Conservation (phyloP, 306 rosid species). For the Nissolia schottii region DNA sequence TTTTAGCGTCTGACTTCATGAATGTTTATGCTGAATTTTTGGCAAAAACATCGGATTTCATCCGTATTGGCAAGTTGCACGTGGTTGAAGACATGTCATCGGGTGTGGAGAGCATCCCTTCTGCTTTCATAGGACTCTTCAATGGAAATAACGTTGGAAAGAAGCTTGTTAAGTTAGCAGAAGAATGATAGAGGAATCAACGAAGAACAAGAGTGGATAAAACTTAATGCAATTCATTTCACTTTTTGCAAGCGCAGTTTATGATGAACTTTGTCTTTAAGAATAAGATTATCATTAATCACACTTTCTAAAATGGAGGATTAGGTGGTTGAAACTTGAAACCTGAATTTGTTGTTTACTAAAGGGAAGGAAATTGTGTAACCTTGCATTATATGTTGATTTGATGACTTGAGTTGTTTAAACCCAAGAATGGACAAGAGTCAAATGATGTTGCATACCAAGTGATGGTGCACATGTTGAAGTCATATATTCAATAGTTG, state of each 20-base stretch:
- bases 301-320: background rate
- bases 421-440: too few species aligned
- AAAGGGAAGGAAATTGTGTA: too few species aligned
- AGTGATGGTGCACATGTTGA: too few species aligned
- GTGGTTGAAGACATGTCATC: conserved; percentile 44
- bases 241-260: background rate
- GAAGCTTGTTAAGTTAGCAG: conserved; percentile 31
- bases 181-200: background rate
- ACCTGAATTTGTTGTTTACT: too few species aligned
- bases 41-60: conserved; percentile 29
- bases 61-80: conserved; percentile 35
- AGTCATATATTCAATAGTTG: too few species aligned
- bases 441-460: too few species aligned
- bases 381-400: too few species aligned
- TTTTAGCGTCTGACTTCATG: conserved; percentile 30
- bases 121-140: conserved; percentile 51
- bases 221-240: background rate
- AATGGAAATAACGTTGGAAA: conserved; percentile 55
- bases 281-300: background rate
- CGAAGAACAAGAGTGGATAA: background rate
- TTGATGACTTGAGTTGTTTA: too few species aligned
- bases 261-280: background rate
- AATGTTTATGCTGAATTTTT: conserved; percentile 31
- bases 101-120: conserved; percentile 48
- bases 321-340: background rate